Percentiles rank a stretch among this genome's conserved stretches.
Evolutionary conservation across 148 eudicot genomes (phyloP).

Genomic region (Bassia scoparia): DNA sequence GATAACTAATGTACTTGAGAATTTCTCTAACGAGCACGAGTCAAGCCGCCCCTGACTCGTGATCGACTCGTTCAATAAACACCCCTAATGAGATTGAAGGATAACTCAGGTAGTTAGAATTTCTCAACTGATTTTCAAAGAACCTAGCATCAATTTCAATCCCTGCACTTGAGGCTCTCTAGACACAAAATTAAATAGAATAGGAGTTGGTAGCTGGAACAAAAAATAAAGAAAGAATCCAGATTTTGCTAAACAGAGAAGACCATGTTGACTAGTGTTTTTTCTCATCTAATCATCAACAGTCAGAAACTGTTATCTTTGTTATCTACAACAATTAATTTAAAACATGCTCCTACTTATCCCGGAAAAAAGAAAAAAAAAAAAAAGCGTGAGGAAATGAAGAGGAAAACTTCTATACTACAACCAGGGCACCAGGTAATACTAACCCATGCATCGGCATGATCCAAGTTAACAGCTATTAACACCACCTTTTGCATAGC

Average conservation of each 20-base stretch:
- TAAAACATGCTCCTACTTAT: background rate
- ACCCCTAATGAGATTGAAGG: too few species aligned
- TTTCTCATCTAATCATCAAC: conserved; percentile 16
- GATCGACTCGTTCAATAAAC: too few species aligned
- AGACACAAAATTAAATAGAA: too few species aligned
- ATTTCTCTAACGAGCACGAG: too few species aligned
- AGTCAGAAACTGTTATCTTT: conserved; percentile 15
- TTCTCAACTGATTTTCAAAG: too few species aligned
- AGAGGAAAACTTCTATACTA: conserved; percentile 9
- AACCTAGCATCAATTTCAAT: too few species aligned
- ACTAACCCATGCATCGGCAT: background rate
- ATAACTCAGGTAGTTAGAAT: too few species aligned
- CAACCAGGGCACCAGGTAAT: background rate
- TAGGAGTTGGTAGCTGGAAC: too few species aligned
- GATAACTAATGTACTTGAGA: too few species aligned
- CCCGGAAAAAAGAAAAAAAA: background rate
- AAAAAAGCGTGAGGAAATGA: background rate
- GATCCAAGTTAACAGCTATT: conserved; percentile 19
- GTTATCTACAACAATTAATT: conserved; percentile 27
- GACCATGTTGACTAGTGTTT: background rate
- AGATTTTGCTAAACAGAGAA: conserved; percentile 8
- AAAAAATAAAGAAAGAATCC: background rate
- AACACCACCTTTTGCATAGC: conserved; percentile 15
- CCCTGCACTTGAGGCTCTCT: too few species aligned
- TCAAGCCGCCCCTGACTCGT: too few species aligned